Conservation (phyloP, 345 rosid genomes). For the Crucihimalaya himalaica region DNA sequence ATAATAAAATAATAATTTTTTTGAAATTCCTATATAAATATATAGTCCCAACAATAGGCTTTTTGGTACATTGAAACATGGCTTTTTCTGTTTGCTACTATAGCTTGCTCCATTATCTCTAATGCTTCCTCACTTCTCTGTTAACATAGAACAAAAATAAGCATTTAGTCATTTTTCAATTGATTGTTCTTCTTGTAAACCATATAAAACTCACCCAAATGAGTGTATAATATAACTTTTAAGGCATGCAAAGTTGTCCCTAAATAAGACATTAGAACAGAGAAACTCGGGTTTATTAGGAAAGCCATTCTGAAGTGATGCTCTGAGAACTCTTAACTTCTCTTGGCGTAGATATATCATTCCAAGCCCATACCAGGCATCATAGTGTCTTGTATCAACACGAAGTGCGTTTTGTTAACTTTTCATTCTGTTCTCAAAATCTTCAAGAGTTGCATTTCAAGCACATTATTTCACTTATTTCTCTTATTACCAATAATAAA, state of each 20-base stretch:
- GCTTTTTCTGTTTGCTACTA: constrained; percentile 83
- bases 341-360: constrained; percentile 95
- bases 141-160: constrained; percentile 3
- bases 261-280: constrained; percentile 94
- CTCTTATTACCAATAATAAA: neutral
- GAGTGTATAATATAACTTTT: constrained; percentile 49
- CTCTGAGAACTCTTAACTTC: constrained; percentile 90
- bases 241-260: constrained; percentile 88
- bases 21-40: too few relatives aligned
- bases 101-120: constrained; percentile 89
- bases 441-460: constrained; percentile 61
- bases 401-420: constrained; percentile 90
- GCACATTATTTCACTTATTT: constrained; percentile 11
- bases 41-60: too few relatives aligned
- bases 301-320: constrained; percentile 95
- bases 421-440: constrained; percentile 91
- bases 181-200: neutral
- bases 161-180: constrained; percentile 15
- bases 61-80: constrained; percentile 99
- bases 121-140: constrained; percentile 93
- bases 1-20: too few relatives aligned
- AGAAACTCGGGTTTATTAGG: constrained; percentile 78
- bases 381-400: constrained; percentile 92
- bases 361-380: constrained; percentile 97
- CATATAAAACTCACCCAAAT: neutral